Conservation (phyloP, 2,329 filamentous ascomycete genomes). For the Pseudohalonectria lignicola region DNA sequence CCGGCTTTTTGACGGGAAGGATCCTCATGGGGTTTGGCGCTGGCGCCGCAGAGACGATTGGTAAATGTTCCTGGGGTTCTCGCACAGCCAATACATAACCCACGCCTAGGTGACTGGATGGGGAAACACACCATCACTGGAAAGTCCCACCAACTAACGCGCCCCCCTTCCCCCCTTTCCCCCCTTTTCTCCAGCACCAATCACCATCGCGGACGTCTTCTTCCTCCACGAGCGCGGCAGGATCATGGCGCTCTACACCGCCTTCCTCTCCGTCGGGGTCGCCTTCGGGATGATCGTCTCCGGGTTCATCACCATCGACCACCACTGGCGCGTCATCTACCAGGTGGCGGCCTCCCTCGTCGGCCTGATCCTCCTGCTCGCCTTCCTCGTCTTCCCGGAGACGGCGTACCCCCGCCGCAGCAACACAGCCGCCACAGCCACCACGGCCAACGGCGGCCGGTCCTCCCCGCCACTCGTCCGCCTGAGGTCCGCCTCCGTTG, state of each 20-base stretch:
- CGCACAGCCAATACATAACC: conserved; percentile 6
- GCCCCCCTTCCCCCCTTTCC: no score
- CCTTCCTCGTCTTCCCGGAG: conserved; percentile 43
- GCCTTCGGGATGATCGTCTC: conserved; percentile 29
- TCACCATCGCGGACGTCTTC: conserved; percentile 44
- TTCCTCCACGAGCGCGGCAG: conserved; percentile 44
- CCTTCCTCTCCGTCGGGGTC: conserved; percentile 28
- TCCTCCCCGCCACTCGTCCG: neutral
- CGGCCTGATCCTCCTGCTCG: conserved; percentile 31
- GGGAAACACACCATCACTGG: no score
- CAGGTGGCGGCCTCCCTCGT: conserved; percentile 38
- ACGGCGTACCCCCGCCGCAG: conserved; percentile 31
- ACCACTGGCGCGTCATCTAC: conserved; percentile 40
- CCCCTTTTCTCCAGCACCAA: conserved; percentile 19
- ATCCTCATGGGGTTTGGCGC: conserved; percentile 41
- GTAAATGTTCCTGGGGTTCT: conserved; percentile 8
- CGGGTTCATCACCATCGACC: conserved; percentile 35
- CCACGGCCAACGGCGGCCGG: conserved; percentile 6
- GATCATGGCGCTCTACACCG: conserved; percentile 35
- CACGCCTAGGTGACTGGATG: no score
- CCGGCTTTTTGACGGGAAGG: conserved; percentile 30
- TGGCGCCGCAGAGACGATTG: conserved; percentile 39
- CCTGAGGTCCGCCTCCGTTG: no score
- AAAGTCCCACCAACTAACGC: no score
- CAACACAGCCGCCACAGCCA: conserved; percentile 10